Conservation (phyloP, 139 green algal species). For the Spirogloea muscicola region DNA sequence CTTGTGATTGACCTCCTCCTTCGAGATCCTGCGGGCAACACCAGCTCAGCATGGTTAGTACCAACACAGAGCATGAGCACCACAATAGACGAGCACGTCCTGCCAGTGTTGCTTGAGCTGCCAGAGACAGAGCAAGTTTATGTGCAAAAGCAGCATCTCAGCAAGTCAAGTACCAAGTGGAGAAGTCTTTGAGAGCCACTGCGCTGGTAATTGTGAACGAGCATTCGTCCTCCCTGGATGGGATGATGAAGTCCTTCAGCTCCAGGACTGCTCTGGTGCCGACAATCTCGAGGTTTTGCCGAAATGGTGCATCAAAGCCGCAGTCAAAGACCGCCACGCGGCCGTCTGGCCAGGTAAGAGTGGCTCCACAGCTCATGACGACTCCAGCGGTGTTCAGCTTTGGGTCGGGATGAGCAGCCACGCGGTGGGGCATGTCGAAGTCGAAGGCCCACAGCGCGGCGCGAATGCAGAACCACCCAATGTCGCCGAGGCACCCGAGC, state of each 20-base stretch:
- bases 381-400: slow-evolving; percentile 9
- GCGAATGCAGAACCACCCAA: slow-evolving; percentile 27
- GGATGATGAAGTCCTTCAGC: slow-evolving; percentile 14
- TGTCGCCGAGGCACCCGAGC: slow-evolving; percentile 22
- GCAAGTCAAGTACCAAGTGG: too few relatives aligned
- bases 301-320: slow-evolving; percentile 3
- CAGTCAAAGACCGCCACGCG: background rate
- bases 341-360: background rate
- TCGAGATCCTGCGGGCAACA: background rate
- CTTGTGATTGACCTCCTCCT: background rate
- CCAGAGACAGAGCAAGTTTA: too few relatives aligned
- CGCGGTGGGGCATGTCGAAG: slow-evolving; percentile 12
- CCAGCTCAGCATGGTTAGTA: background rate
- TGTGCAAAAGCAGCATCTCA: too few relatives aligned
- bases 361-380: slow-evolving; percentile 12
- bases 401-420: background rate
- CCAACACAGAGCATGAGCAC: too few relatives aligned
- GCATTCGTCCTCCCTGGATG: background rate
- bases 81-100: too few relatives aligned
- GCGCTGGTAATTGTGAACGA: background rate
- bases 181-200: too few relatives aligned
- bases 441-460: slow-evolving; percentile 14
- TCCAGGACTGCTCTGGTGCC: background rate
- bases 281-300: background rate
- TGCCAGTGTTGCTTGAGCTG: too few relatives aligned